Percentiles rank a stretch among this genome's conserved stretches.
Conservation (phyloP, 345 rosid species). For the Eucalyptus microcorys region DNA sequence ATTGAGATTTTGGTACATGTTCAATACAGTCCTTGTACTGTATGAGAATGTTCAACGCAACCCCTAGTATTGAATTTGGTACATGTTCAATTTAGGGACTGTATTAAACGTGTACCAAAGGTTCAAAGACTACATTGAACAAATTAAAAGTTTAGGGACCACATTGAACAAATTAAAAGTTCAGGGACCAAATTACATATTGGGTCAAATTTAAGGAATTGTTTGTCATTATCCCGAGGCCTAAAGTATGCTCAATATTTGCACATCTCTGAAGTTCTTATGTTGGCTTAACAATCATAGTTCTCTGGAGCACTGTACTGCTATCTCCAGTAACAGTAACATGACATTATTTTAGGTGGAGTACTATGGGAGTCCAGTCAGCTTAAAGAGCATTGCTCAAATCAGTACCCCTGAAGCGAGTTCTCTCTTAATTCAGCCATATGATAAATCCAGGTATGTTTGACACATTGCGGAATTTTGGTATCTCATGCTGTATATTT, state of each 20-base stretch:
- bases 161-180: too few relatives aligned
- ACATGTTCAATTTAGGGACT: too few relatives aligned
- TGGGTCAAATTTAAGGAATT: too few relatives aligned
- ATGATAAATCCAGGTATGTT: slow-evolving; percentile 80
- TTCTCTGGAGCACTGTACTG: neutral
- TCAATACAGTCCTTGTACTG: too few relatives aligned
- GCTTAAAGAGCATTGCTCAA: slow-evolving; percentile 87
- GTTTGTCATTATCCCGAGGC: too few relatives aligned
- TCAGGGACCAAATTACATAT: too few relatives aligned
- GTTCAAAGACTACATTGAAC: too few relatives aligned
- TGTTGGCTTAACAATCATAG: neutral
- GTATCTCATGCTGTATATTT: neutral
- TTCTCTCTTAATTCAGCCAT: slow-evolving; percentile 90
- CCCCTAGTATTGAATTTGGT: too few relatives aligned
- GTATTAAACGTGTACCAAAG: too few relatives aligned
- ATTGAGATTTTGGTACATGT: too few relatives aligned
- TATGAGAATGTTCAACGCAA: too few relatives aligned
- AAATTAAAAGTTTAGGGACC: too few relatives aligned
- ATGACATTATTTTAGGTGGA: slow-evolving; percentile 43
- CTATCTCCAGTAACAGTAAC: neutral
- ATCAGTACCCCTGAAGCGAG: slow-evolving; percentile 85
- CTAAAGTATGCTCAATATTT: neutral
- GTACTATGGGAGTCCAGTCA: slow-evolving; percentile 88
- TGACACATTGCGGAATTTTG: neutral
- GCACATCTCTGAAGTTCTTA: neutral